Evolutionary conservation across 1,139 yeast species (phyloP), one percentile per base, ranked within the genome.

Genomic region (Pichia sp.): DNA sequence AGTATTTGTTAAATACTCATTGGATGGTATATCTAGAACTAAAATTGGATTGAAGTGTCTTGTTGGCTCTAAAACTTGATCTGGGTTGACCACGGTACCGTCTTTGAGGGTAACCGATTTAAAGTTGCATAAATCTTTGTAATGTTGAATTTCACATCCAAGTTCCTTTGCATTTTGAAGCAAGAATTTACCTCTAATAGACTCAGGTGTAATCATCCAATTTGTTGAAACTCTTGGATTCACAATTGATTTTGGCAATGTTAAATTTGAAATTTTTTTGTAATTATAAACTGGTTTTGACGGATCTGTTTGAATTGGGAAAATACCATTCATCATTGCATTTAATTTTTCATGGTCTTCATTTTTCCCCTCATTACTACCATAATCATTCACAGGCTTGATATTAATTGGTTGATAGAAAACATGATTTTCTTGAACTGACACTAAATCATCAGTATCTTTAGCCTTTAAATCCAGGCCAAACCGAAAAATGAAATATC

Each of bases 401-500:
- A 75, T 69, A 36, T 68, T 70, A 5, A 86, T 68, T 0, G 90
- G 77, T 25, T 66, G 71, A 3, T 86, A 77, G 1, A 68, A 65
- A 44, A 86, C 60, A 40, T 71, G 69, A 12, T 79, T 75, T 57
- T 82, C 86, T 8, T 73, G 72, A 42, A 73, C 71, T n/a, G n/a
- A n/a, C n/a, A n/a, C n/a, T 2, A 68, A 55, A 5, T 65, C 60
- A 4, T 65, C 63, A 15, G 74, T 61, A 16, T 67, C 71, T 6
- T 55, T 46, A 22, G 74, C 69, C 7, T 66, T 65, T 47, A 88
- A 64, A 40, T 76, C 72, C 44, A 86, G 76, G 3, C 94, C 94
- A 56, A 81, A 77, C 56, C 96, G 76, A 63, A 86, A 88, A n/a
- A 89, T 88, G 67, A 90, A 90, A 54, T 80, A 80, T 55, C 96